Conservation (phyloP, 352 stramenopile genomes). For the Phytopythium ostracodes region DNA sequence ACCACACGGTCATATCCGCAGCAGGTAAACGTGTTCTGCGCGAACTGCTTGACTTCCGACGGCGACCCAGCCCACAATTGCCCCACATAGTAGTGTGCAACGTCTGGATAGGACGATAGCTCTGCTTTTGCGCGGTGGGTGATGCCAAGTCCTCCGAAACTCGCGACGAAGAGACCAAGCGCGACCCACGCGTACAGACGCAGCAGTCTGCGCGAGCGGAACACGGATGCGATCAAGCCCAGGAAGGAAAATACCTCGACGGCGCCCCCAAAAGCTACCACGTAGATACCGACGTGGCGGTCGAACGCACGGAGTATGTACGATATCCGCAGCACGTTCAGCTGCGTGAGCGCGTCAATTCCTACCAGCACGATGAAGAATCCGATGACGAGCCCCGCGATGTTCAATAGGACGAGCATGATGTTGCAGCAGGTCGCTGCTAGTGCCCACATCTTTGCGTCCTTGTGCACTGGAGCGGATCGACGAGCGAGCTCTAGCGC, state of each 20-base stretch:
- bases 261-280: slow-evolving; percentile 30
- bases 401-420: slow-evolving; percentile 17
- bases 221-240: slow-evolving; percentile 27
- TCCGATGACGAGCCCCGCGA: slow-evolving; percentile 18
- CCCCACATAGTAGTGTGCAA: slow-evolving; percentile 6
- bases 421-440: background rate
- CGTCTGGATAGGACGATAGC: slow-evolving; percentile 3
- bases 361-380: slow-evolving; percentile 37
- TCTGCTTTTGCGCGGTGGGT: slow-evolving; percentile 28
- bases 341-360: slow-evolving; percentile 50
- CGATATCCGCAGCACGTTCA: slow-evolving; percentile 69
- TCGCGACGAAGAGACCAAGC: slow-evolving; percentile 32
- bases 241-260: slow-evolving; percentile 33
- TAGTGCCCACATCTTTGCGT: background rate
- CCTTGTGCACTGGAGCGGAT: background rate
- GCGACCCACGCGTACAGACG: slow-evolving; percentile 26
- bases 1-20: slow-evolving; percentile 37
- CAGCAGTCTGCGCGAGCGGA: slow-evolving; percentile 18
- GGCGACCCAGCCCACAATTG: slow-evolving; percentile 27
- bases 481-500: background rate
- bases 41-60: slow-evolving; percentile 34
- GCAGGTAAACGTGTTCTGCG: slow-evolving; percentile 45
- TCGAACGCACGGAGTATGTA: slow-evolving; percentile 53
- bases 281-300: slow-evolving; percentile 42
- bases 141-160: slow-evolving; percentile 36